Conservation (phyloP, 495 filamentous ascomycete genomes). For the Staphylotrichum tortipilum region DNA sequence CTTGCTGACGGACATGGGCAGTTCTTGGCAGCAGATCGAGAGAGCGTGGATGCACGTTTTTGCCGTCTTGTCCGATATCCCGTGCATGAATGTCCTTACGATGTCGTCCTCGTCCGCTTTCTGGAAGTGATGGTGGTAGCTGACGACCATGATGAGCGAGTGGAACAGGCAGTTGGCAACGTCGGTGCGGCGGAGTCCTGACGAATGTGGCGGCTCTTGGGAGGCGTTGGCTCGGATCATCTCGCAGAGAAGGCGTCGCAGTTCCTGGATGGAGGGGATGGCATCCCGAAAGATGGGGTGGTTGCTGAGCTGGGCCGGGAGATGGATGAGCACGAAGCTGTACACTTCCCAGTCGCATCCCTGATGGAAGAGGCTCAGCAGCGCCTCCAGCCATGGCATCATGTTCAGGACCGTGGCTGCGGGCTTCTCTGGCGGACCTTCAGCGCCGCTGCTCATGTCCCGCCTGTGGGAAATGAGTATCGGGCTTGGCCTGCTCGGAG, state of each 20-base stretch:
- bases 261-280: conserved; percentile 59
- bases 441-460: conserved; percentile 6
- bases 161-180: conserved; percentile 84
- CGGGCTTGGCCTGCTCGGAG: conserved; percentile 34
- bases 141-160: conserved; percentile 70
- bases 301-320: conserved; percentile 84
- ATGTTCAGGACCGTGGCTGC: conserved; percentile 48
- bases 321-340: conserved; percentile 77
- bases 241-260: conserved; percentile 72
- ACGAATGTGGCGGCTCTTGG: conserved; percentile 62
- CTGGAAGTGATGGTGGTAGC: conserved; percentile 76
- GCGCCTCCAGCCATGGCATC: conserved; percentile 63
- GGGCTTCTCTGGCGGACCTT: no score
- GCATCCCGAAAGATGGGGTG: conserved; percentile 71
- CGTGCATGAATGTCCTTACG: conserved; percentile 72
- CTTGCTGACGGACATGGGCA: conserved; percentile 74
- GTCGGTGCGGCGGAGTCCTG: conserved; percentile 77
- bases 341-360: conserved; percentile 90
- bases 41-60: conserved; percentile 91
- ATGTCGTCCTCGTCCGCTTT: conserved; percentile 84
- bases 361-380: conserved; percentile 64
- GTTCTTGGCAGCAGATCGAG: conserved; percentile 86
- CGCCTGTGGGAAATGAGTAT: conserved; percentile 28
- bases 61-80: conserved; percentile 75
- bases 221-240: conserved; percentile 67